Evolutionary conservation across 306 rosid genomes (phyloP).

Genomic region (Senna tora): DNA sequence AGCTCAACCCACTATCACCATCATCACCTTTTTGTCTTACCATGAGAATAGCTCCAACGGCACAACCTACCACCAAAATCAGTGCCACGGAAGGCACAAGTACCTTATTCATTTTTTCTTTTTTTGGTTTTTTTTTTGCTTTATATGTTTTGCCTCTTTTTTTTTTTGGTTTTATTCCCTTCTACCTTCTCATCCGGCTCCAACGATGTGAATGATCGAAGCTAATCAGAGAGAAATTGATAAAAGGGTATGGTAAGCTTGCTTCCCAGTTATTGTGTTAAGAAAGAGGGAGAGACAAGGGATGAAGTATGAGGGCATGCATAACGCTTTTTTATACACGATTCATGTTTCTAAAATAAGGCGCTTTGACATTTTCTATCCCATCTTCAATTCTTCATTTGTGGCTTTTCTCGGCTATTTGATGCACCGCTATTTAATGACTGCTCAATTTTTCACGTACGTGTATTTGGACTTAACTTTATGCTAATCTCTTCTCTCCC

Average conservation of each 20-base stretch:
- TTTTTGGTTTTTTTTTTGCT: not conserved
- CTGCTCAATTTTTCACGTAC: not conserved
- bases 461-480: not conserved
- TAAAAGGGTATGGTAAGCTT: not conserved
- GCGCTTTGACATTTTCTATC: not conserved
- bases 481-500: not conserved
- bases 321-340: not conserved
- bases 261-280: not conserved
- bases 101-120: constrained; percentile 36
- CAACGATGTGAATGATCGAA: not conserved
- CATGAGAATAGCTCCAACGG: constrained; percentile 30
- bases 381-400: not conserved
- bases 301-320: not conserved
- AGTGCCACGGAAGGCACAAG: constrained; percentile 44
- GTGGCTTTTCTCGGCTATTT: not conserved
- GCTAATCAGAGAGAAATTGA: not conserved
- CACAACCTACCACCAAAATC: constrained; percentile 51
- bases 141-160: no score
- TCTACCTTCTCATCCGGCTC: not conserved
- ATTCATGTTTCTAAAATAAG: not conserved
- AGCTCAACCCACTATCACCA: constrained; percentile 26
- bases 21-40: not conserved
- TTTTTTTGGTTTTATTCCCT: no score
- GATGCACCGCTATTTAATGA: no score
- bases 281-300: no score